Percentiles rank a stretch among this genome's conserved stretches.
phyloP scores from a whole-genome alignment of 108 stramenopile species.

The Pelagomonas calceolata region DNA sequence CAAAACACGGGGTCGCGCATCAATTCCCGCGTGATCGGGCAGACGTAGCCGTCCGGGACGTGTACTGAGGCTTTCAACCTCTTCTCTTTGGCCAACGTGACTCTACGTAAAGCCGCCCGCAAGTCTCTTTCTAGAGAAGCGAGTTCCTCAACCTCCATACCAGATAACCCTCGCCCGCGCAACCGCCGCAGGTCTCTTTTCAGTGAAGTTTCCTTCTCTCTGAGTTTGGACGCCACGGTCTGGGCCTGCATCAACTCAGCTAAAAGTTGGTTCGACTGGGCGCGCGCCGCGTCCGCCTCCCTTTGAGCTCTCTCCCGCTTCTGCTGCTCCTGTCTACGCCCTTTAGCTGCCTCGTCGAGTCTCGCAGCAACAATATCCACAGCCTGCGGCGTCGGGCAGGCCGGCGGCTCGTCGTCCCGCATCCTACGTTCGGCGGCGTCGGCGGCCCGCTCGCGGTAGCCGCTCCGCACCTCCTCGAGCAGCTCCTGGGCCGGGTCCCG shows the following conservation, averaged over 20 bases:
- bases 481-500: too few relatives aligned
- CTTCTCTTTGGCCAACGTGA: not conserved
- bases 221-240: not conserved
- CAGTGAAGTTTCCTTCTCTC: not conserved
- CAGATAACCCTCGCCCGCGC: not conserved
- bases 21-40: conserved; percentile 35
- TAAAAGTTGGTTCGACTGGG: not conserved
- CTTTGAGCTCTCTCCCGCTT: not conserved
- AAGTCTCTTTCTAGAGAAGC: not conserved
- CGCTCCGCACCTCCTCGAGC: too few relatives aligned
- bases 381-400: too few relatives aligned
- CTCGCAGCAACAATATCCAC: not conserved
- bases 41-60: conserved; percentile 9
- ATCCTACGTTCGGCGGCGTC: too few relatives aligned
- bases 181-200: not conserved
- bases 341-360: not conserved
- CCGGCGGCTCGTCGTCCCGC: too few relatives aligned
- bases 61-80: not conserved
- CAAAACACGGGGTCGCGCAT: conserved; percentile 46
- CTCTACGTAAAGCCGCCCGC: not conserved
- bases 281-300: not conserved
- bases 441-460: too few relatives aligned
- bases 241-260: not conserved
- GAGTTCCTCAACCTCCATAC: not conserved
- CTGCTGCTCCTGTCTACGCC: not conserved